A percentile compares a stretch with the other conserved stretches of the same genome.
phyloP scores from a whole-genome alignment of 176 grass and related monocot species.

The Oryza glaberrima region DNA sequence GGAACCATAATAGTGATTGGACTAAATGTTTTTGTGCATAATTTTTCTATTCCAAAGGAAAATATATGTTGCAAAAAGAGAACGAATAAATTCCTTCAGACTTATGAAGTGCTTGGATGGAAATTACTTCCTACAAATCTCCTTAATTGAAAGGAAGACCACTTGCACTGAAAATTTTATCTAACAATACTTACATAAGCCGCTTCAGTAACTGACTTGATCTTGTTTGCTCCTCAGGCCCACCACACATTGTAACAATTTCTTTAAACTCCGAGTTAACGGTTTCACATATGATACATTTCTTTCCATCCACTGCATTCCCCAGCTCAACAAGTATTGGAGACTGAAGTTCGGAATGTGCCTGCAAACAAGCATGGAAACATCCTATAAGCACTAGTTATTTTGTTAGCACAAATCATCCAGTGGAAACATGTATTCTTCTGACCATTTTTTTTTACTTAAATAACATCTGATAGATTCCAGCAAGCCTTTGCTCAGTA shows the following conservation, averaged over 20 bases:
- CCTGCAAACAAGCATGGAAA: constrained; percentile 45
- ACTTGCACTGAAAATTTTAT: neutral
- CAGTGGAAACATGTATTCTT: neutral
- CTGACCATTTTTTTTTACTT: neutral
- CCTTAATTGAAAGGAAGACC: neutral
- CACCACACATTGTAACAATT: constrained; percentile 81
- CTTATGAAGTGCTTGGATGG: neutral
- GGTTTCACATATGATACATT: constrained; percentile 72
- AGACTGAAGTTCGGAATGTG: constrained; percentile 64
- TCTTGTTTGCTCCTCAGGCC: constrained; percentile 68
- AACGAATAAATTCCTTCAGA: neutral
- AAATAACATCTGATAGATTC: constrained; percentile 5
- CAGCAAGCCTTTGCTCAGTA: neutral
- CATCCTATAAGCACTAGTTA: too few relatives aligned
- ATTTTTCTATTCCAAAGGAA: neutral
- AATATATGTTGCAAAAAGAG: neutral
- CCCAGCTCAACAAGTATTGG: constrained; percentile 70
- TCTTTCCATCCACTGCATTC: constrained; percentile 59
- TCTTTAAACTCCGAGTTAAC: constrained; percentile 67
- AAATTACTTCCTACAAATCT: constrained; percentile 2
- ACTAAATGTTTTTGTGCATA: neutral
- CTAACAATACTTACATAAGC: constrained; percentile 63
- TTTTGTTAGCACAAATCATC: constrained; percentile 1
- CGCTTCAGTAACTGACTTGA: constrained; percentile 63
- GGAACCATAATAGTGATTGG: neutral